Percentiles rank a stretch among this genome's conserved stretches.
These are phyloP conservation scores for Phaffomyces thermotolerans DNA, from an alignment of 805 yeast species.

Conservation along the genomic window DNA sequence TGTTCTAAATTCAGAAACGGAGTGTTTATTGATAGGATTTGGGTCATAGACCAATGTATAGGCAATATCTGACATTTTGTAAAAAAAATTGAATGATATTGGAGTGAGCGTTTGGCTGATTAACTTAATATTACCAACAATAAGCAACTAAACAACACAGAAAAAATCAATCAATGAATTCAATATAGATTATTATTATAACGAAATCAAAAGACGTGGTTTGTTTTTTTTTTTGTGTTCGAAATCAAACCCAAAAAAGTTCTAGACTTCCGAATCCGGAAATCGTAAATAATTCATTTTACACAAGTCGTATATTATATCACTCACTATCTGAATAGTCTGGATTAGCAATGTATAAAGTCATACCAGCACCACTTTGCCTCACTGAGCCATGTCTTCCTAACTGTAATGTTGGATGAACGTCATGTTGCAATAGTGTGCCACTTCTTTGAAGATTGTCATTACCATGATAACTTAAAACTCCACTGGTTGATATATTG, in stretches of 20 bases:
- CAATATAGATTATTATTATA: too few relatives aligned
- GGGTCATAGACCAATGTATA: conserved; percentile 81
- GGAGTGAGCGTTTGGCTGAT: not conserved
- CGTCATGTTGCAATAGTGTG: conserved; percentile 16
- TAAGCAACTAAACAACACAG: too few relatives aligned
- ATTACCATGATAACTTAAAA: not conserved
- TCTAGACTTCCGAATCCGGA: conserved; percentile 9
- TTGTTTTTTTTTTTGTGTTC: conserved; percentile 52
- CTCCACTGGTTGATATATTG: not conserved
- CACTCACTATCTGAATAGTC: conserved; percentile 29
- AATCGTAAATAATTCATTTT: not conserved
- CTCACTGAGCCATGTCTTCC: conserved; percentile 31
- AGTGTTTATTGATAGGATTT: conserved; percentile 48
- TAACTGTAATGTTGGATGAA: conserved; percentile 17
- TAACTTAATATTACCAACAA: too few relatives aligned
- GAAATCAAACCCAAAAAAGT: too few relatives aligned
- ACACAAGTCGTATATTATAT: not conserved
- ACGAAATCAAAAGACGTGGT: conserved; percentile 1
- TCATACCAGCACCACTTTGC: conserved; percentile 30
- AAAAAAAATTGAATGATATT: not conserved
- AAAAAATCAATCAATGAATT: too few relatives aligned
- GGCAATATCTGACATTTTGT: conserved; percentile 33
- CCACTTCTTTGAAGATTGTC: conserved; percentile 18
- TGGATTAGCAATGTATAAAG: conserved; percentile 52
- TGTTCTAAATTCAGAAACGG: conserved; percentile 66